Evolutionary conservation across 2,329 filamentous ascomycete genomes (phyloP).

Genomic region (Rhynchosporium agropyri): DNA sequence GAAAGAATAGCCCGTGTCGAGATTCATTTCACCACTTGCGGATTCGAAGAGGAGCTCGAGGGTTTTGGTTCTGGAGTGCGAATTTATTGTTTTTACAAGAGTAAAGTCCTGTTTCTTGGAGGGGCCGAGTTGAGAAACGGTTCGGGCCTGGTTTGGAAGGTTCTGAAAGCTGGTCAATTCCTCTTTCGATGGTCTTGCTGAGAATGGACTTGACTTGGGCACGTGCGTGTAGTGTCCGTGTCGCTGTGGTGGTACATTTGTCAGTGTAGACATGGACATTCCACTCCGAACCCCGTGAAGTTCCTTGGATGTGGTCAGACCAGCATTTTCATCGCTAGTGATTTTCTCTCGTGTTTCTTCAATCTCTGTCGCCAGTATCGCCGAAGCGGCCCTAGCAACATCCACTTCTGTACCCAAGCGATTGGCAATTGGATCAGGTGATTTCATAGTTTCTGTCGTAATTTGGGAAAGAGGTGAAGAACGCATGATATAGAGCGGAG

Average conservation of each 20-base stretch:
- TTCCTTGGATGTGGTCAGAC: no score
- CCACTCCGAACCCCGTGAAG: background rate
- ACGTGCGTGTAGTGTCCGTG: background rate
- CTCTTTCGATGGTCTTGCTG: conserved; percentile 1
- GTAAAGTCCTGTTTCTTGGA: background rate
- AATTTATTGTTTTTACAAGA: background rate
- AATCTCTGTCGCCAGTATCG: background rate
- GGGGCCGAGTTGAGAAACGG: no score
- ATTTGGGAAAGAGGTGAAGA: no score
- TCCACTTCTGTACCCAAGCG: no score
- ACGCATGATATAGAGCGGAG: no score
- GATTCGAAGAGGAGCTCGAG: conserved; percentile 7
- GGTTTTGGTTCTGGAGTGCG: background rate
- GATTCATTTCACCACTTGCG: background rate
- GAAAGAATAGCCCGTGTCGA: background rate
- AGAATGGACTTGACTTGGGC: conserved; percentile 4
- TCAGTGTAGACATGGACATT: background rate
- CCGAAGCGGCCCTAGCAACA: no score
- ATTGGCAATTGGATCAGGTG: no score
- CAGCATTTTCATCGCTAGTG: background rate
- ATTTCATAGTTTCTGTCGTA: no score
- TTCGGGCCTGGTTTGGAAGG: no score
- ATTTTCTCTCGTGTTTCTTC: background rate
- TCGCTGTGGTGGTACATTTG: background rate
- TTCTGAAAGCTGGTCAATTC: background rate